These are phyloP conservation scores for Phaseolus coccineus DNA, from an alignment of 331 rosid genomes.

Conservation along the genomic window DNA sequence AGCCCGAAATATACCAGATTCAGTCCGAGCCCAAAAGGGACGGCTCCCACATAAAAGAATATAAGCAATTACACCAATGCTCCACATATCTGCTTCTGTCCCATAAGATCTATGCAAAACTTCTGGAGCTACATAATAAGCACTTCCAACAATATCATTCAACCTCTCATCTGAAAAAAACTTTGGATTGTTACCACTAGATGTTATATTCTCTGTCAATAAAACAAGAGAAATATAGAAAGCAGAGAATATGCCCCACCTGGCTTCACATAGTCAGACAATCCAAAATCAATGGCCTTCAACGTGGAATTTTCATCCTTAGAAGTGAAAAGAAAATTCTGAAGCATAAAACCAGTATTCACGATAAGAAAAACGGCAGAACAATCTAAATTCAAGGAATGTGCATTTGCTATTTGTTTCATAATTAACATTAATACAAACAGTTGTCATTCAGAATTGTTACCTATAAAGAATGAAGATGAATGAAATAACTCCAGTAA, in stretches of 20 bases:
- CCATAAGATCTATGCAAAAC: constrained; percentile 63
- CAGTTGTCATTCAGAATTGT: constrained; percentile 16
- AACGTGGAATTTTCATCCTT: constrained; percentile 65
- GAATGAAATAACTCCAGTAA: not conserved
- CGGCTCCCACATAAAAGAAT: constrained; percentile 96
- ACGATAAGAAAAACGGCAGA: constrained; percentile 31
- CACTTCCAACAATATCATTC: constrained; percentile 95
- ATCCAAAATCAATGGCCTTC: constrained; percentile 83
- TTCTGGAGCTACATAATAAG: constrained; percentile 97
- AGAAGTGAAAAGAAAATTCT: constrained; percentile 79
- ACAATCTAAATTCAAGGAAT: not conserved
- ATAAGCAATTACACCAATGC: constrained; percentile 96
- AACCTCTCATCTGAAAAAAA: constrained; percentile 74
- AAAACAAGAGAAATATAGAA: not conserved
- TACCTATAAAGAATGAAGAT: not conserved
- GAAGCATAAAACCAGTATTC: constrained; percentile 46
- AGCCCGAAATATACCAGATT: constrained; percentile 86
- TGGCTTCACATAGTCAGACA: constrained; percentile 87
- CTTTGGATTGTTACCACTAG: constrained; percentile 20
- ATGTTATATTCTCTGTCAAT: not conserved
- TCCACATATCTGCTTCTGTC: constrained; percentile 97
- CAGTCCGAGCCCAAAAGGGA: constrained; percentile 97
- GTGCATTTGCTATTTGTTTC: constrained; percentile 5
- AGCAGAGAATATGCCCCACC: constrained; percentile 52
- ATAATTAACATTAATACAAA: not conserved